Evolutionary conservation across 2,329 filamentous ascomycete species (phyloP), one percentile per base, ranked within the genome.

Genomic region (Lecanosticta acicola): DNA sequence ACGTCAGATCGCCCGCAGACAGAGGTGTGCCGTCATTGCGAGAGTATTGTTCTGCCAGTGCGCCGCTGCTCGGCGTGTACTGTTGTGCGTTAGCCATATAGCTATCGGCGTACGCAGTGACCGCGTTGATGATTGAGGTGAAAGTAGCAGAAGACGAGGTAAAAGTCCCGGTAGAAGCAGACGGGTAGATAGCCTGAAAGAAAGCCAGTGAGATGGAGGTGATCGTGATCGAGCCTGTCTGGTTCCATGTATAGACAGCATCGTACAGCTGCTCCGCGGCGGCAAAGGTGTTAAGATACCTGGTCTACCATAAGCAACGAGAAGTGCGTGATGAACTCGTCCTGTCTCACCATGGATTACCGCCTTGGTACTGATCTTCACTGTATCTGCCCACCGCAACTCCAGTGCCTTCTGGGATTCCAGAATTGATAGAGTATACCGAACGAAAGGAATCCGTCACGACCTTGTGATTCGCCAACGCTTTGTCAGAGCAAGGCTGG

Each of bases 191-290:
- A 54, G 82, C 81, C 49, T 71, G 65, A 77, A 90, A 93, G 71
- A 93, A 91, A 5, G 76, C 61, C 7, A 88, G 71, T 0, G 84
- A 88, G 1, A 74, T 74, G 0, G 72, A 68, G 3, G 79, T 83
- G 38, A 91, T 76, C 0, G 74, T 76, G 57, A 94, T 75, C 4
- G 73, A 81, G 1, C 80, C 81, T 19, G 73, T 65, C 29, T 71
- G 66, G 51, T 83, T 73, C 84, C 85, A 91, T 40, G 84, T 80
- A 54, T 83, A 82, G 1, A 89, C 59, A 1, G 87, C 83, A 57
- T 85, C 82, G 63, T 89, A 91, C 2, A 94, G 76, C 61, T 86
- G 83, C 66, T 93, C 87, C 2, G 86, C 87, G 0, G 85, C 85
- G 1, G 85, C 85, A 21, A 88, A 73, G 1, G 84, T 91, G 57